phyloP scores from a whole-genome alignment of 2,329 filamentous ascomycete species.

The Stachybotrys chartarum region DNA sequence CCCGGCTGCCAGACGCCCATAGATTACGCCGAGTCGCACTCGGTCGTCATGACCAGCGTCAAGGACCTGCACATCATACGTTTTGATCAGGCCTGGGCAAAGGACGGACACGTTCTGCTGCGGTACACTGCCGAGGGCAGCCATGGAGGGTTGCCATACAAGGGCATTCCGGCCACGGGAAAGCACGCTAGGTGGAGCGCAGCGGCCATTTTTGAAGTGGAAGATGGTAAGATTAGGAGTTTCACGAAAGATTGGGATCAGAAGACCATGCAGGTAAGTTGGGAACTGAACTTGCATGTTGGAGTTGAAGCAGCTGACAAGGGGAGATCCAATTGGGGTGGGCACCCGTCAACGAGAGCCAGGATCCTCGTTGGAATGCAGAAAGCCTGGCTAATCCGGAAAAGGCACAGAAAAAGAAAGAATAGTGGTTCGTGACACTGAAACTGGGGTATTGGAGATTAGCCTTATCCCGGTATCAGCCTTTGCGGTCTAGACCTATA shows the following conservation, averaged over 20 bases:
- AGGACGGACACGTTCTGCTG: conserved; percentile 13
- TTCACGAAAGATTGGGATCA: conserved; percentile 10
- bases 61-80: conserved; percentile 11
- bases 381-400: conserved; percentile 8
- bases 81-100: conserved; percentile 15
- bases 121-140: conserved; percentile 15
- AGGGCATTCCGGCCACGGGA: conserved; percentile 11
- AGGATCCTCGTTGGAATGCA: conserved; percentile 14
- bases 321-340: conserved; percentile 14
- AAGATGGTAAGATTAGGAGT: conserved; percentile 7
- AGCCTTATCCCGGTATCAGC: too few relatives aligned
- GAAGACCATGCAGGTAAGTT: conserved; percentile 8
- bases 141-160: conserved; percentile 14
- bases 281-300: background rate
- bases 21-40: conserved; percentile 15
- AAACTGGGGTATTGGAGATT: too few relatives aligned
- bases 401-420: conserved; percentile 3
- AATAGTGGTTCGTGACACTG: background rate
- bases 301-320: background rate
- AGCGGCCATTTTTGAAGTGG: conserved; percentile 15
- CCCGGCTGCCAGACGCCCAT: conserved; percentile 10
- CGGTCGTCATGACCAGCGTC: conserved; percentile 12
- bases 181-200: conserved; percentile 10
- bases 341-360: conserved; percentile 12
- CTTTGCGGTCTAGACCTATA: too few relatives aligned